Base-by-base conservation (phyloP, 345 rosid species). In the Erucastrum elatum region DNA sequence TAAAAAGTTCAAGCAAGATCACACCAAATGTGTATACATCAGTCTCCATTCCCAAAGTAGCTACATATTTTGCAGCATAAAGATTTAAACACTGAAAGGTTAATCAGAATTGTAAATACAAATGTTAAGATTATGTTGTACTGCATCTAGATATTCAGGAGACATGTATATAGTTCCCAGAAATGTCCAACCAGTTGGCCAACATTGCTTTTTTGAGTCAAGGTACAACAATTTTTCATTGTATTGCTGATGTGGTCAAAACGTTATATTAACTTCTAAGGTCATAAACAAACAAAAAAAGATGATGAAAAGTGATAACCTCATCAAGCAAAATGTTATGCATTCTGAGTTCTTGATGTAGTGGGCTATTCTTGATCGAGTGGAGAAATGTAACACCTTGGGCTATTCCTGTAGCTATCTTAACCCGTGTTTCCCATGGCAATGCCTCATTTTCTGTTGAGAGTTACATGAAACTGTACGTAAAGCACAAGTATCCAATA, bases 21-120 rank as follows among this genome's bases (percentile, higher is more conserved):
- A 75, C 56, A 55, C 71, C 78, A 65, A 75, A 16, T 65, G 64
- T n/a, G 53, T 33, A 75, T 21, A 75, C 65, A 55, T 66, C 64
- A 1, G 12, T 10, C 53, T 65, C 55, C 30, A 5, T 5, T 26
- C 37, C 12, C 11, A 53, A 9, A n/a, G 0, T 3, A 21, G 10
- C 77, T 65, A 35, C 64, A 65, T 55, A 35, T 11, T n/a, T 75
- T 25, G 21, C 21, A 21, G 21, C 21, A 21, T 21, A 21, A 21
- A 21, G 21, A 34, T 11, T 33, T 21, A 21, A 21, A 41, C 37
- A 53, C 37, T 64, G n/a, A 15, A 65, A 33, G 9, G 21, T 13
- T 35, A 25, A 17, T 53, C 71, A 65, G 58, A 64, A 49, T 53
- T 13, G 0, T 21, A 21, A 13, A 25, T 13, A n/a, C 55, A 26